These are phyloP conservation scores for Cercospora sojina DNA, from an alignment of 2,329 filamentous ascomycete species.

Conservation along the genomic window DNA sequence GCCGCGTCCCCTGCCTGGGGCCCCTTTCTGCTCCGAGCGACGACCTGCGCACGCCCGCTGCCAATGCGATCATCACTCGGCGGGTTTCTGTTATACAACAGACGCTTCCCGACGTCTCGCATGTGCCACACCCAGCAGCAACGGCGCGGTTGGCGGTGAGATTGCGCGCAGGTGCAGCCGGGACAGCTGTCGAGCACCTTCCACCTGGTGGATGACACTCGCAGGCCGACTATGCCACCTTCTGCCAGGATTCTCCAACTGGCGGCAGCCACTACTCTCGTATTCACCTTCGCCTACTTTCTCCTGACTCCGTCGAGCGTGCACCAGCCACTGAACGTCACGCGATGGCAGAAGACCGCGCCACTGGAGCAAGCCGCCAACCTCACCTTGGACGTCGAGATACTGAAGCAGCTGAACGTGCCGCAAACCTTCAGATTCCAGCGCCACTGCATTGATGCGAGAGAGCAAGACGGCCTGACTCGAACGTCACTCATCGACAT, in stretches of 20 bases:
- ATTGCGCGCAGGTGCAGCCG: background rate
- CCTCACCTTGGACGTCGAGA: conserved; percentile 24
- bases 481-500: conserved; percentile 23
- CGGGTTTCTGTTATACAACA: background rate
- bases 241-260: conserved; percentile 16
- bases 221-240: background rate
- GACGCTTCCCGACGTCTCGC: background rate
- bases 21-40: background rate
- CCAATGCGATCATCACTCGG: background rate
- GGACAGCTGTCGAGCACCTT: background rate
- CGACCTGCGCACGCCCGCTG: background rate
- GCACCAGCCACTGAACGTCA: conserved; percentile 4
- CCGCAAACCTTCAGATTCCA: conserved; percentile 24
- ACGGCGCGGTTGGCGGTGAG: background rate
- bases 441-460: conserved; percentile 24
- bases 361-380: conserved; percentile 16
- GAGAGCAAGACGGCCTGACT: conserved; percentile 17
- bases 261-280: conserved; percentile 18
- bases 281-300: conserved; percentile 23
- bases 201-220: background rate
- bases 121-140: background rate
- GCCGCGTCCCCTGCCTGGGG: background rate
- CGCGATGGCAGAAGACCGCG: conserved; percentile 18
- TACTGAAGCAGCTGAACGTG: conserved; percentile 23
- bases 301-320: conserved; percentile 12